Evolutionary conservation across 768 basidiomycete species (phyloP).

Genomic region (Pleurotus platypus): DNA sequence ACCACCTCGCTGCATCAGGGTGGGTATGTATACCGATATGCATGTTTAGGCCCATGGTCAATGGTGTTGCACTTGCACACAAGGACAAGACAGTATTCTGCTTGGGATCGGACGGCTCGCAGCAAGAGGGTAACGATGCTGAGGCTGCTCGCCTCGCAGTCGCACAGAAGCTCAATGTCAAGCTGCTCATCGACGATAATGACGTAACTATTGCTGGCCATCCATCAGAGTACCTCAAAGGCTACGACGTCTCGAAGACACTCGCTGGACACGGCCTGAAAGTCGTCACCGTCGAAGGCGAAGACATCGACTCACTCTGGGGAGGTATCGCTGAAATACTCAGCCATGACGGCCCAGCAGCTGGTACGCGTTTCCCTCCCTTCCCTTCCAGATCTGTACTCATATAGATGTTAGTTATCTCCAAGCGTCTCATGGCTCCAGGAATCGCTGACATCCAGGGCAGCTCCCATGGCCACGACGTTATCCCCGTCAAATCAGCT

Average conservation of each 20-base stretch:
- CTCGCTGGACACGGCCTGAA: conserved; percentile 81
- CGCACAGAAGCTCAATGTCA: conserved; percentile 79
- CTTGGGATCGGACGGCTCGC: conserved; percentile 86
- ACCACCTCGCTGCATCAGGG: neutral
- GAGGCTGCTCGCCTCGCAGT: conserved; percentile 88
- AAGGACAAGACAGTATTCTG: conserved; percentile 74
- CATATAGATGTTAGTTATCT: conserved; percentile 43
- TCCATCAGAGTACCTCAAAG: conserved; percentile 81
- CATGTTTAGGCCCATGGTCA: conserved; percentile 60
- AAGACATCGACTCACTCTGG: conserved; percentile 80
- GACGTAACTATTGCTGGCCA: conserved; percentile 93
- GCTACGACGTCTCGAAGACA: conserved; percentile 68
- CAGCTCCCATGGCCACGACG: conserved; percentile 78
- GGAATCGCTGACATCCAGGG: conserved; percentile 77
- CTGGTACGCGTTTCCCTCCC: conserved; percentile 38
- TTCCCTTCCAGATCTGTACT: neutral
- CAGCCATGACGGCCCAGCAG: conserved; percentile 70
- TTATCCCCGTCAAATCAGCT: conserved; percentile 78
- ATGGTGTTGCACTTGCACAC: conserved; percentile 81
- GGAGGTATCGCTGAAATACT: conserved; percentile 53
- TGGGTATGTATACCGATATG: neutral
- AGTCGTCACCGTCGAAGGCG: conserved; percentile 70
- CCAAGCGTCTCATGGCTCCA: conserved; percentile 67
- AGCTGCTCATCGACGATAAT: conserved; percentile 86
- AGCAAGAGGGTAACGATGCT: conserved; percentile 90